Conservation (phyloP, 192 early-diverging fungal species). For the Backusella liffmaniae region DNA sequence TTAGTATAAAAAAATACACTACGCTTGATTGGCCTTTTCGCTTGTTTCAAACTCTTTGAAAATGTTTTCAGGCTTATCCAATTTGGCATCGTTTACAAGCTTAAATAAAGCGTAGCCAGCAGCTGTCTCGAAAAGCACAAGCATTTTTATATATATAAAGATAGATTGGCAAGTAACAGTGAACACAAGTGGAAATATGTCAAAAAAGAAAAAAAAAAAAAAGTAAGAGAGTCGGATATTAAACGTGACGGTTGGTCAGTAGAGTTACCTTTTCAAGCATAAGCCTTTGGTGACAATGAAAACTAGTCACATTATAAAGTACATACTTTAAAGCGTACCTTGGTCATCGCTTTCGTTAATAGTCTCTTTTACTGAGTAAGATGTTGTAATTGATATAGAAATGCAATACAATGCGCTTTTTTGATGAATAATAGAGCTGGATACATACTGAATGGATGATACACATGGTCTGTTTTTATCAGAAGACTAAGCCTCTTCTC, state of each 20-base stretch:
- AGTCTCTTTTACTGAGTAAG: background rate
- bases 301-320: background rate
- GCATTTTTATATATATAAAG: slow-evolving; percentile 50
- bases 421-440: no score
- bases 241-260: background rate
- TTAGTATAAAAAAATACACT: slow-evolving; percentile 33
- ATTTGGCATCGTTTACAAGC: slow-evolving; percentile 86
- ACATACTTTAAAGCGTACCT: background rate
- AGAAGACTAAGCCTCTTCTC: background rate
- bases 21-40: slow-evolving; percentile 86
- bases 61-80: slow-evolving; percentile 83
- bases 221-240: background rate
- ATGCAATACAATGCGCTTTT: no score
- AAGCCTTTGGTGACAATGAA: background rate
- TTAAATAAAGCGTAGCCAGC: slow-evolving; percentile 98
- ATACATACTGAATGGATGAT: no score
- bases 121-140: slow-evolving; percentile 96
- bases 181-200: background rate
- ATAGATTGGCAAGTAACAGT: background rate
- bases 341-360: background rate
- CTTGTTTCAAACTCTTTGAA: slow-evolving; percentile 89
- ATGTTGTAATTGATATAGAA: no score
- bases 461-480: no score
- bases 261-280: background rate
- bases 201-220: slow-evolving; percentile 20